Evolutionary conservation across 2,329 filamentous ascomycete species (phyloP), one percentile per base, ranked within the genome.

Genomic region (Sarocladium oryzae): DNA sequence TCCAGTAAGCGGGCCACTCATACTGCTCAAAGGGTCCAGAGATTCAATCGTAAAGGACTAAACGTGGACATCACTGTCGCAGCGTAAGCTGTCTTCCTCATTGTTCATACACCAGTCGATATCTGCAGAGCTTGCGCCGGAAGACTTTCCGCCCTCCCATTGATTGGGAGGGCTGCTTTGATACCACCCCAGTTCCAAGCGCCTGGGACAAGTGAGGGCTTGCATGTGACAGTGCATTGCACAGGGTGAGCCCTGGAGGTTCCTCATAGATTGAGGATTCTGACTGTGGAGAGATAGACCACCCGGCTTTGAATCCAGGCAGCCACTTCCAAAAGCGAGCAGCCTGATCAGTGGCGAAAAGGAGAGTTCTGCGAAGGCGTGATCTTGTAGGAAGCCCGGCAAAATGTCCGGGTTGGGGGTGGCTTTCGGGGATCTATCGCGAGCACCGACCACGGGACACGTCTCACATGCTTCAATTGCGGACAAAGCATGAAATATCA

Each of bases 1-100:
- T n/a, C n/a, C n/a, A 18, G 26, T 48, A 48, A 48, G 43, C 43
- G 43, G 28, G 33, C 43, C 43, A 48, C 43, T 48, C 26, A 48
- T 3, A 15, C 26, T 18, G 7, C 36, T n/a, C 15, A 4, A 16
- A 15, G 6, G 23, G 37, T 9, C 6, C 26, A 23, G 28, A 7
- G 28, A 13, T 30, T 28, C 40, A 43, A 26, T 15, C 15, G 40
- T 20, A 4, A 9, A 43, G 21, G 21, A 28, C 9, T 28, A 23
- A 28, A 43, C n/a, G 24, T 33, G 15, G n/a, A 26, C 43, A 9
- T 21, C 16, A 48, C 8, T 33, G 10, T 10, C 28, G 11, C 16
- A n/a, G 11, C n/a, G 4, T 30, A 15, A 45, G n/a, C n/a, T n/a
- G n/a, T n/a, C n/a, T n/a, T n/a, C n/a, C n/a, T n/a, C n/a, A 26